These are phyloP conservation scores for Suillus subalutaceus DNA, from an alignment of 768 basidiomycete genomes.

Conservation along the genomic window DNA sequence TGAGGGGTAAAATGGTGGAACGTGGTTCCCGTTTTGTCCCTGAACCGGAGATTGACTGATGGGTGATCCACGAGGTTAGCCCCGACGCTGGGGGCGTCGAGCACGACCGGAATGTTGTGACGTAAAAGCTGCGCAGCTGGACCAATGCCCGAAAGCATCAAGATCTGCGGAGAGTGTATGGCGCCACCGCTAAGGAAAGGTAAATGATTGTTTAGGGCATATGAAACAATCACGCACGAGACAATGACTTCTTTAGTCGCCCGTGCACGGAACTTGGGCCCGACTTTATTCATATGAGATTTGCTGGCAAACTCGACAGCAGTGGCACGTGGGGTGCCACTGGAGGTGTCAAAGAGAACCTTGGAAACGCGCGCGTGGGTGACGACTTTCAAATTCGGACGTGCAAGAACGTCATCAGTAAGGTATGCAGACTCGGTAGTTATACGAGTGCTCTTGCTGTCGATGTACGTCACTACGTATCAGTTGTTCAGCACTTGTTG, in stretches of 20 bases:
- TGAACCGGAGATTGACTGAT: slow-evolving; percentile 52
- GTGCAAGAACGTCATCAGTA: slow-evolving; percentile 60
- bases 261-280: slow-evolving; percentile 44
- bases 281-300: slow-evolving; percentile 24
- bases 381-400: slow-evolving; percentile 67
- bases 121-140: slow-evolving; percentile 57
- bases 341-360: slow-evolving; percentile 52
- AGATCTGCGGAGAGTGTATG: slow-evolving; percentile 66
- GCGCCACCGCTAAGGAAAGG: slow-evolving; percentile 53
- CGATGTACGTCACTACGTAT: slow-evolving; percentile 66
- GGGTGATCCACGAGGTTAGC: slow-evolving; percentile 73
- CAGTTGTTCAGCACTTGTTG: slow-evolving; percentile 10
- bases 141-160: slow-evolving; percentile 79
- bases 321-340: slow-evolving; percentile 47
- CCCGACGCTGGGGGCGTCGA: slow-evolving; percentile 77
- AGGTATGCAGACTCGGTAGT: slow-evolving; percentile 71
- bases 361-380: slow-evolving; percentile 59
- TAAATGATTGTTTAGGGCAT: neutral
- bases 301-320: slow-evolving; percentile 61
- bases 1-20: slow-evolving; percentile 41
- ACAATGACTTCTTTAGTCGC: slow-evolving; percentile 65
- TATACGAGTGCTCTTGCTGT: slow-evolving; percentile 52
- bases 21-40: slow-evolving; percentile 50
- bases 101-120: slow-evolving; percentile 55
- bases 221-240: slow-evolving; percentile 44